phyloP scores from a whole-genome alignment of 1,284 basidiomycete species.

The Apiotrichum mycotoxinovorans region DNA sequence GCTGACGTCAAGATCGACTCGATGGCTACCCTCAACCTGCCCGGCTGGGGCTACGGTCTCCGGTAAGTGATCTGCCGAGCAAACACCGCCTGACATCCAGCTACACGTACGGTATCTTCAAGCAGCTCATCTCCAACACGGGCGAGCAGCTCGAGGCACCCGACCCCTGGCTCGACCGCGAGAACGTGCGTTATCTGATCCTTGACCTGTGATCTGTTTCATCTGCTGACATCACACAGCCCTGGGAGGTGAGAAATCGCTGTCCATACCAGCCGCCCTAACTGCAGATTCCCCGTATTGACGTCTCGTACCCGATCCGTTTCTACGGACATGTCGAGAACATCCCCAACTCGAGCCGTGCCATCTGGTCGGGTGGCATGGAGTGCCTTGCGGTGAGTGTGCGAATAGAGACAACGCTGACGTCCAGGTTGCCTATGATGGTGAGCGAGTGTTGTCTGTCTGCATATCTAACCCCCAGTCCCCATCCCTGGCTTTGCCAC shows the following conservation, averaged over 20 bases:
- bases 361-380: slow-evolving; percentile 80
- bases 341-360: slow-evolving; percentile 59
- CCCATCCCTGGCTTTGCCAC: slow-evolving; percentile 73
- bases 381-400: slow-evolving; percentile 68
- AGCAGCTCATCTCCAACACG: slow-evolving; percentile 69
- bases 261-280: neutral
- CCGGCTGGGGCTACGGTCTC: slow-evolving; percentile 84
- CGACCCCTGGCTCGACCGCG: slow-evolving; percentile 84
- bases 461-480: slow-evolving; percentile 3
- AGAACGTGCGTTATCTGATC: slow-evolving; percentile 56
- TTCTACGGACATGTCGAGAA: slow-evolving; percentile 81
- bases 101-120: slow-evolving; percentile 91
- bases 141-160: slow-evolving; percentile 85
- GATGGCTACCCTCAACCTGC: slow-evolving; percentile 69
- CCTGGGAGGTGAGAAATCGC: slow-evolving; percentile 58
- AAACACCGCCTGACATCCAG: neutral
- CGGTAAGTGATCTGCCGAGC: slow-evolving; percentile 48
- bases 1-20: slow-evolving; percentile 39
- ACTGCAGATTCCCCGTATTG: slow-evolving; percentile 65
- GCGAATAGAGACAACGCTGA: neutral
- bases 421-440: slow-evolving; percentile 69
- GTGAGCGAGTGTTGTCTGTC: neutral
- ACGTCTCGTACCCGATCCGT: slow-evolving; percentile 66
- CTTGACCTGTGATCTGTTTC: neutral
- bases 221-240: slow-evolving; percentile 26